These are phyloP conservation scores for Tinospora cordifolia DNA, from an alignment of 164 flowering plant genomes.

Conservation along the genomic window DNA sequence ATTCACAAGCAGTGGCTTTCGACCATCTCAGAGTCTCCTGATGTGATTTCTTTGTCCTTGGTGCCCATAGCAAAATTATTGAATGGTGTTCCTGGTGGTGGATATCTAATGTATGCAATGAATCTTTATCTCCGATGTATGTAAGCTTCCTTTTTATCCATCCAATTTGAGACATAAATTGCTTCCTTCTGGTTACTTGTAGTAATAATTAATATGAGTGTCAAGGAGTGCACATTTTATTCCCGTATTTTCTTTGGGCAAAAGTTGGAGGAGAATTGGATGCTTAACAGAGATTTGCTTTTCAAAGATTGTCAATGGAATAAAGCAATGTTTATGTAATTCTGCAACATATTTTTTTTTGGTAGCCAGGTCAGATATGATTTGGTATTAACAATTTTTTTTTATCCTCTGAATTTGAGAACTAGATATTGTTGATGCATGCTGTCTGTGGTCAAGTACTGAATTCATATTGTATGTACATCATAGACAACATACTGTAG, in stretches of 20 bases:
- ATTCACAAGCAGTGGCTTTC: slow-evolving; percentile 74
- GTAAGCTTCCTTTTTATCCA: slow-evolving; percentile 21
- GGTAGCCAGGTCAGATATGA: not conserved
- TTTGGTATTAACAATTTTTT: not conserved
- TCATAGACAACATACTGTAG: no score
- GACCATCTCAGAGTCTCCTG: slow-evolving; percentile 72
- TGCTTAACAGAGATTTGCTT: not conserved
- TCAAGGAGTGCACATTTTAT: not conserved
- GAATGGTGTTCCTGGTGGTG: slow-evolving; percentile 66
- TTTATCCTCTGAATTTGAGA: not conserved
- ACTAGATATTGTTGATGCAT: not conserved
- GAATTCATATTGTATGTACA: no score
- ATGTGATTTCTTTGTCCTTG: slow-evolving; percentile 82
- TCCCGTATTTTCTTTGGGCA: not conserved
- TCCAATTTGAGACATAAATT: not conserved
- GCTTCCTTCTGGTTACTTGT: not conserved
- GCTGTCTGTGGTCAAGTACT: no score
- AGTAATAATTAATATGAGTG: not conserved
- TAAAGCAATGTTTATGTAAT: not conserved
- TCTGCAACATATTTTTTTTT: not conserved
- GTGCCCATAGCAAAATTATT: slow-evolving; percentile 80
- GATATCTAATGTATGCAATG: slow-evolving; percentile 77
- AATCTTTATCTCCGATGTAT: slow-evolving; percentile 85
- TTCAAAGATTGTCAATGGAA: not conserved
- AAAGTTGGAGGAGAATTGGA: not conserved